phyloP scores from a whole-genome alignment of 1,284 basidiomycete genomes.

The Dichomitus squalens region DNA sequence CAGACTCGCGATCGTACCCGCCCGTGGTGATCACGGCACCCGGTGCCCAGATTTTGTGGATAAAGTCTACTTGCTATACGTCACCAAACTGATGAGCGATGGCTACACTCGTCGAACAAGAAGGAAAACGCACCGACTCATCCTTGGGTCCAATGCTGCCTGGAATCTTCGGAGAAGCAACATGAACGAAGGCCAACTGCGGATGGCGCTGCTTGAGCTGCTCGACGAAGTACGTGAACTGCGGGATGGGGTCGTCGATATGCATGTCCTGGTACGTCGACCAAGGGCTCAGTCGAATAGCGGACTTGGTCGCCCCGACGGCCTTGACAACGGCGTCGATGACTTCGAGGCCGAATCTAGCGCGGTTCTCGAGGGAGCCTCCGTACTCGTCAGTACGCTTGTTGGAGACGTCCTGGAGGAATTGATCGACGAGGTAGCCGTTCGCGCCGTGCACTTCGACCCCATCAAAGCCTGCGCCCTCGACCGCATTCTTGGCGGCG shows the following conservation, averaged over 20 bases:
- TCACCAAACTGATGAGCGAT: background rate
- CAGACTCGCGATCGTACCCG: slow-evolving; percentile 23
- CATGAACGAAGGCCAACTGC: slow-evolving; percentile 60
- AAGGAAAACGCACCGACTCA: background rate
- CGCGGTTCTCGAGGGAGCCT: slow-evolving; percentile 54
- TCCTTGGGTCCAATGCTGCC: slow-evolving; percentile 18
- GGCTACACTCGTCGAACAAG: background rate
- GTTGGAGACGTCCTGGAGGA: slow-evolving; percentile 47
- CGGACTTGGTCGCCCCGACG: slow-evolving; percentile 43
- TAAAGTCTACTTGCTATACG: slow-evolving; percentile 19
- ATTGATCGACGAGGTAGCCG: slow-evolving; percentile 46
- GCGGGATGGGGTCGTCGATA: slow-evolving; percentile 49
- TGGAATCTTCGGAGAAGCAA: slow-evolving; percentile 39
- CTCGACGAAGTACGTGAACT: slow-evolving; percentile 40
- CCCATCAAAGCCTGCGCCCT: slow-evolving; percentile 49
- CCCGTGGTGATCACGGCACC: slow-evolving; percentile 37
- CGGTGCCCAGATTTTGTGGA: slow-evolving; percentile 32
- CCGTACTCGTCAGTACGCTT: slow-evolving; percentile 62
- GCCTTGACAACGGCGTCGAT: slow-evolving; percentile 44
- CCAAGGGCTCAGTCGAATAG: slow-evolving; percentile 37
- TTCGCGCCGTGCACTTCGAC: slow-evolving; percentile 34
- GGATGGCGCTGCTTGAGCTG: slow-evolving; percentile 41
- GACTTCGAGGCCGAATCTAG: slow-evolving; percentile 50
- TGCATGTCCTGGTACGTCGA: slow-evolving; percentile 13
- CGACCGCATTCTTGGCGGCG: slow-evolving; percentile 45